Evolutionary conservation across 768 basidiomycete species (phyloP), one percentile per base, ranked within the genome.

Genomic region (Calocera cornea): DNA sequence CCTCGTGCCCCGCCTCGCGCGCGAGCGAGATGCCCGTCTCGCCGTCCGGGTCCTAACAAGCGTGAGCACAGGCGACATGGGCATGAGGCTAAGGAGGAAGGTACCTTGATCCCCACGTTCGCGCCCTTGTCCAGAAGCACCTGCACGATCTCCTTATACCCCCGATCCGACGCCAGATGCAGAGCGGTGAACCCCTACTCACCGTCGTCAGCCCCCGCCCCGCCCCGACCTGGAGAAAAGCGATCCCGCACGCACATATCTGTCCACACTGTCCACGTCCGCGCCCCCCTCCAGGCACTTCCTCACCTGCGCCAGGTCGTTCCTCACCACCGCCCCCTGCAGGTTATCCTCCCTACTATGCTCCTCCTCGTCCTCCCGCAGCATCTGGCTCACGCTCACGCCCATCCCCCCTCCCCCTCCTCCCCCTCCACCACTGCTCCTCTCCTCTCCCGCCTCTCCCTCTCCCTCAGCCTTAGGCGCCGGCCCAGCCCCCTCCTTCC

Each of bases 161-260:
- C 94, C 72, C 93, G 80, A 75, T 97, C 94, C 31, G 87, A 84
- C 2, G 94, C 93, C 0, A 95, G 80, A 72, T 97, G 94, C 22
- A 97, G 77, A 8, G 93, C 82, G 0, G 92, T 90, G 74, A 92
- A 93, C 38, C 91, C 93, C 94, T 97, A 72, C 22, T 60, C 64
- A 66, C 54, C 24, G 50, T 10, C 34, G 34, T 34, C 12, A 67
- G 29, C 47, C n/a, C 14, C 3, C 29, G n/a, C n/a, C n/a, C n/a
- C 7, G 34, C 60, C n/a, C 10, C 31, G 68, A 65, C 49, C 10
- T 54, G 66, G 41, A 27, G 11, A 11, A 63, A 44, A 40, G 33
- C 34, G 31, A n/a, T n/a, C n/a, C n/a, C n/a, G n/a, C n/a, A 77
- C 87, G 75, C 75, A 94, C 93, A 79, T 83, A 89, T 78, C 87